Percentiles rank a stretch among this genome's conserved stretches.
Evolutionary conservation across 2,329 filamentous ascomycete genomes (phyloP).

Genomic region (Xylariaceae sp.): DNA sequence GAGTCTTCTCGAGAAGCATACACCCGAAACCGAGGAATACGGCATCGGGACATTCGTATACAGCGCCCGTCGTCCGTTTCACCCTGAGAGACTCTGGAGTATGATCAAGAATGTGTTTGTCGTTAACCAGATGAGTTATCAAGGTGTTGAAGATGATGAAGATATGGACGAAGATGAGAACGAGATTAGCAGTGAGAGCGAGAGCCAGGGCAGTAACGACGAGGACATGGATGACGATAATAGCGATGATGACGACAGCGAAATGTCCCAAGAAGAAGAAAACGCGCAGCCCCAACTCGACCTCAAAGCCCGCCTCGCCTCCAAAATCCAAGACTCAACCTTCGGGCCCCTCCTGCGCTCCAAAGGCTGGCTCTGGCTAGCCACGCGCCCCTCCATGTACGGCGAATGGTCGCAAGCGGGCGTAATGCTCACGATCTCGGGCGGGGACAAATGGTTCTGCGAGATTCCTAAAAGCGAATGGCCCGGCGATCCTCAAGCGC

Average conservation of each 20-base stretch:
- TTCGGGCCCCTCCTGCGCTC: constrained; percentile 57
- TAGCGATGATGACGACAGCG: constrained; percentile 17
- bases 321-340: constrained; percentile 50
- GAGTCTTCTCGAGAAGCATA: constrained; percentile 66
- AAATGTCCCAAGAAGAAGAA: constrained; percentile 19
- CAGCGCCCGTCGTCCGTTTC: constrained; percentile 52
- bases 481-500: constrained; percentile 45
- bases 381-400: constrained; percentile 50
- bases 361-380: constrained; percentile 59
- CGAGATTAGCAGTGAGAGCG: constrained; percentile 20
- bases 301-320: constrained; percentile 41
- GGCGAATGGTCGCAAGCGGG: constrained; percentile 63
- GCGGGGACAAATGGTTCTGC: constrained; percentile 56
- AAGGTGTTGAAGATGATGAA: constrained; percentile 30
- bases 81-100: constrained; percentile 43
- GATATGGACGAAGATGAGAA: constrained; percentile 19
- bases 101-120: constrained; percentile 46
- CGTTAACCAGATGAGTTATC: constrained; percentile 45
- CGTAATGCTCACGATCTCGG: constrained; percentile 58
- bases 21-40: constrained; percentile 70
- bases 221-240: constrained; percentile 20
- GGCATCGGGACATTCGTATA: constrained; percentile 71
- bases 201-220: constrained; percentile 21
- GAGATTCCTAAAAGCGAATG: constrained; percentile 51
- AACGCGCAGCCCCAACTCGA: constrained; percentile 26